Base-by-base conservation (phyloP, 83 land plant genomes). In the Thuja plicata region DNA sequence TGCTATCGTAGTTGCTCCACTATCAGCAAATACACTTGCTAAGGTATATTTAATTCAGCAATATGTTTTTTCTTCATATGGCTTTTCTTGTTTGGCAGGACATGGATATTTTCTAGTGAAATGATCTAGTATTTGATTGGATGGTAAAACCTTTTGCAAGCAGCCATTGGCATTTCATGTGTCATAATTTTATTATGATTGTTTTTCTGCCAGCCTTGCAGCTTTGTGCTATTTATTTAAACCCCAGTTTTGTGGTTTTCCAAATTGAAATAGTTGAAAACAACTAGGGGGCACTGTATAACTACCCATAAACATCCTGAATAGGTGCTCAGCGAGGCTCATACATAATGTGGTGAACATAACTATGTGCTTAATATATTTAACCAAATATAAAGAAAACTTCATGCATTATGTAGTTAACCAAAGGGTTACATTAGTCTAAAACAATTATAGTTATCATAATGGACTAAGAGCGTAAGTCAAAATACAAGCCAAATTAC, bases 21-120 rank as follows among this genome's bases (percentile, higher is more conserved):
- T 98, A 40, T 98, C 99, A 38, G 99, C 99, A 87, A 98, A 98
- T 86, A 98, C 99, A 5, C 97, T 98, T 83, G 99, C 94, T 13
- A 98, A 98, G 97, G 99, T 96, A 90, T 88, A 37, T n/a, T 10
- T 80, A 19, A 41, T 80, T 71, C 17, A 16, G 37, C 5, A 87
- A 60, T 21, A 41, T 19, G 27, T 80, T 80, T 7, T 24, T 79
- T 27, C 27, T 79, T 38, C 21, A 50, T 19, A 35, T 8, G 6
- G 5, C 15, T n/a, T 13, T 86, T 50, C 24, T 35, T 85, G 40
- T 30, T 52, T 86, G 15, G 17, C 17, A 86, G 71, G 11, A 80
- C 8, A 37, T 19, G 30, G 84, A 80, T 80, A 27, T 19, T 80
- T 80, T 19, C n/a, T 27, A 66, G n/a, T 40, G 46, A 40, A 80